Percentiles rank a stretch among this genome's conserved stretches.
phyloP scores from a whole-genome alignment of 2,329 filamentous ascomycete genomes.

The Fusarium sp. region DNA sequence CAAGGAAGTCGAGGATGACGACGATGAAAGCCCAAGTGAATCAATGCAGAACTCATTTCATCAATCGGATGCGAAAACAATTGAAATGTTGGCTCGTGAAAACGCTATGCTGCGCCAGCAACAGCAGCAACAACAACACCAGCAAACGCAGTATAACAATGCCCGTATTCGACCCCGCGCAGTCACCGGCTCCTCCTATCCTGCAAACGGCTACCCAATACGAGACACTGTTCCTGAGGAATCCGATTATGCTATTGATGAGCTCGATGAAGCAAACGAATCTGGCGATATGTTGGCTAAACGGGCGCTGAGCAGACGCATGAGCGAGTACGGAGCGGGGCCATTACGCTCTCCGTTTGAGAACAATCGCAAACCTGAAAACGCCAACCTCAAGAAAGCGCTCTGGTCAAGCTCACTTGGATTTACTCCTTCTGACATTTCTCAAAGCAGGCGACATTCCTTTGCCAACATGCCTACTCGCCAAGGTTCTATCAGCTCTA shows the following conservation, averaged over 20 bases:
- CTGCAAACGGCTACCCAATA: constrained; percentile 69
- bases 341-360: constrained; percentile 61
- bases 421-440: constrained; percentile 72
- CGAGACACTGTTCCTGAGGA: constrained; percentile 72
- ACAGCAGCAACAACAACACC: constrained; percentile 54
- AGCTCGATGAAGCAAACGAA: constrained; percentile 73
- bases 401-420: constrained; percentile 79
- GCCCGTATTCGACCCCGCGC: constrained; percentile 68
- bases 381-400: constrained; percentile 68
- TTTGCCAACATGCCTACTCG: constrained; percentile 77
- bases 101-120: constrained; percentile 70
- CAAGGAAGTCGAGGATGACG: constrained; percentile 76
- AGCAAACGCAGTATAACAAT: constrained; percentile 67
- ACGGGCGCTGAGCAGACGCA: constrained; percentile 61
- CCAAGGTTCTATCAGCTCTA: constrained; percentile 72
- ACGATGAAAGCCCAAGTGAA: constrained; percentile 69
- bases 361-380: constrained; percentile 74
- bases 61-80: constrained; percentile 70
- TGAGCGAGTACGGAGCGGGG: constrained; percentile 67
- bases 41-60: constrained; percentile 61
- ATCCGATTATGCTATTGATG: constrained; percentile 78
- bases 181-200: constrained; percentile 65
- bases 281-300: constrained; percentile 59
- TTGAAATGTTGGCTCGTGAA: constrained; percentile 71
- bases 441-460: constrained; percentile 83